phyloP scores from a whole-genome alignment of 805 yeast species.

The baker's yeast (Saccharomyces cerevisiae) region DNA sequence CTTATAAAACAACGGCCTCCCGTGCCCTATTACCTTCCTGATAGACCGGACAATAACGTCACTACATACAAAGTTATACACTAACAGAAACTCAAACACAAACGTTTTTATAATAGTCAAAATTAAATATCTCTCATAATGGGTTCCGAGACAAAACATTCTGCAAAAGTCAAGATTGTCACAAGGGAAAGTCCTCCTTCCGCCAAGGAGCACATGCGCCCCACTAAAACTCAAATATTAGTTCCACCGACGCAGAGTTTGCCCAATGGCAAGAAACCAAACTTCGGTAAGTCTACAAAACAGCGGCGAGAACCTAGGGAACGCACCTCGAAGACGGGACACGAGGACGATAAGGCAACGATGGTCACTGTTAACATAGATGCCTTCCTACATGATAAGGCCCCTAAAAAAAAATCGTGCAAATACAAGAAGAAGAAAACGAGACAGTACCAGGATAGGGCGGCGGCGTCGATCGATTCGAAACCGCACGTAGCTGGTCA shows the following conservation, averaged over 20 bases:
- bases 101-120: neutral
- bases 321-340: neutral
- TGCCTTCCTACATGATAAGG: neutral
- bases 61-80: neutral
- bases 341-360: neutral
- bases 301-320: neutral
- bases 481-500: neutral
- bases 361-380: neutral
- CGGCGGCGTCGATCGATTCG: neutral
- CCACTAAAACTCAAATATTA: neutral
- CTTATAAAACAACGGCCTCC: neutral
- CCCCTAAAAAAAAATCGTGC: neutral
- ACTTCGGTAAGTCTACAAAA: slow-evolving; percentile 13
- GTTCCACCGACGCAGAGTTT: slow-evolving; percentile 14
- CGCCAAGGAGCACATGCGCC: neutral
- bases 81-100: neutral
- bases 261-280: slow-evolving; percentile 19
- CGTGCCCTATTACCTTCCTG: neutral
- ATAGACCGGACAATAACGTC: neutral
- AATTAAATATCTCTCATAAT: neutral
- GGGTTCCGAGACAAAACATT: neutral
- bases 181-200: neutral
- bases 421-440: neutral
- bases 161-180: neutral
- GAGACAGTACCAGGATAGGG: neutral